phyloP scores from a whole-genome alignment of 2,329 filamentous ascomycete genomes.

The Colletotrichum brevisporum region DNA sequence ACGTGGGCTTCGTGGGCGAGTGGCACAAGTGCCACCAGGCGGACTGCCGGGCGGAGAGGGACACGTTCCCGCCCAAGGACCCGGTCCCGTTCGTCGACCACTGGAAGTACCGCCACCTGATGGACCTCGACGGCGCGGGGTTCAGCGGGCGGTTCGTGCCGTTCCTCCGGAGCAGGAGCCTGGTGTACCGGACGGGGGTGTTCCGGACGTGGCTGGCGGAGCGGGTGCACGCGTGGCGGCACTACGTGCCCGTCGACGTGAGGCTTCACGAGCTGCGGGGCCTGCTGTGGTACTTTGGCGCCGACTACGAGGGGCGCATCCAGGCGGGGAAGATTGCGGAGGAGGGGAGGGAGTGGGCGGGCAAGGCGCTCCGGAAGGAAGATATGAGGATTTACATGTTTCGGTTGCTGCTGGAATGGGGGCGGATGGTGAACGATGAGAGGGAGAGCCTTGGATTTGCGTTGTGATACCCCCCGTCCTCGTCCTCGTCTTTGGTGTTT shows the following conservation, averaged over 20 bases:
- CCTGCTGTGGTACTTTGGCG: slow-evolving; percentile 42
- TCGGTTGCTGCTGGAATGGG: slow-evolving; percentile 79
- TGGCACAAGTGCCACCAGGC: slow-evolving; percentile 50
- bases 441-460: slow-evolving; percentile 55
- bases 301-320: slow-evolving; percentile 39
- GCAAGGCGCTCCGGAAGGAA: slow-evolving; percentile 71
- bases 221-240: slow-evolving; percentile 72
- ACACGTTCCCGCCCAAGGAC: slow-evolving; percentile 47
- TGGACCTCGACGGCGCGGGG: slow-evolving; percentile 71
- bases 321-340: slow-evolving; percentile 45
- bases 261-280: slow-evolving; percentile 43
- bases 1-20: slow-evolving; percentile 57
- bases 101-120: slow-evolving; percentile 66
- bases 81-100: slow-evolving; percentile 52
- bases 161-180: slow-evolving; percentile 65
- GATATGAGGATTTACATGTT: slow-evolving; percentile 86
- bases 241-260: slow-evolving; percentile 74
- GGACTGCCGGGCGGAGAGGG: slow-evolving; percentile 50
- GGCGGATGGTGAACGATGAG: slow-evolving; percentile 71
- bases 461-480: slow-evolving; percentile 28
- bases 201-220: slow-evolving; percentile 77
- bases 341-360: slow-evolving; percentile 68
- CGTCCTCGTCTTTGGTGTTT: not conserved
- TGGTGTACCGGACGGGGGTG: slow-evolving; percentile 72
- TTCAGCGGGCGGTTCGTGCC: slow-evolving; percentile 64